These are phyloP conservation scores for Apiospora malaysiana DNA, from an alignment of 2,329 filamentous ascomycete species.

Conservation along the genomic window DNA sequence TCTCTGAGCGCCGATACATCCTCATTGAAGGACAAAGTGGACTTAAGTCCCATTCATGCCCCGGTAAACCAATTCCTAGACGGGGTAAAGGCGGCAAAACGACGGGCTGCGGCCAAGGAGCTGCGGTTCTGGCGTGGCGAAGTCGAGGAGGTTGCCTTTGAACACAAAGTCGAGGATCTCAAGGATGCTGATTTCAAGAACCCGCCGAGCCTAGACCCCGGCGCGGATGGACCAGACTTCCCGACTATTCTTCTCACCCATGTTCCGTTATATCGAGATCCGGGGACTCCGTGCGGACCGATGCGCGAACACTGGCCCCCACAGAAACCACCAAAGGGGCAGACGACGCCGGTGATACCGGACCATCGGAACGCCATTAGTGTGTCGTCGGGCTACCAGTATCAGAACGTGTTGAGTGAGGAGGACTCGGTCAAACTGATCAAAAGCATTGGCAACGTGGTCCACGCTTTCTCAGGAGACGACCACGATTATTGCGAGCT, in stretches of 20 bases:
- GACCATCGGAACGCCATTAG: constrained; percentile 81
- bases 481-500: constrained; percentile 98
- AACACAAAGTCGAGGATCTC: constrained; percentile 65
- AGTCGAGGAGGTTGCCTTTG: constrained; percentile 58
- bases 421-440: constrained; percentile 78
- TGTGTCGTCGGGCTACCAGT: constrained; percentile 85
- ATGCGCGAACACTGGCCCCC: constrained; percentile 84
- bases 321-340: constrained; percentile 63
- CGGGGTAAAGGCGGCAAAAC: constrained; percentile 67
- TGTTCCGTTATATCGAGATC: constrained; percentile 83
- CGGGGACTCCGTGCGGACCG: constrained; percentile 87
- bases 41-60: constrained; percentile 70
- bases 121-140: constrained; percentile 69
- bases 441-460: constrained; percentile 78
- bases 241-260: constrained; percentile 91
- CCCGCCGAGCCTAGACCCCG: constrained; percentile 47
- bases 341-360: constrained; percentile 56
- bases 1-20: constrained; percentile 78
- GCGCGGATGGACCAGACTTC: constrained; percentile 63
- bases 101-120: constrained; percentile 71
- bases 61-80: constrained; percentile 80
- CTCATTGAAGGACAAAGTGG: constrained; percentile 54
- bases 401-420: constrained; percentile 89
- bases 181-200: constrained; percentile 52
- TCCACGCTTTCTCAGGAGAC: constrained; percentile 90